Conservation (phyloP, 352 stramenopile genomes). For the Thalassiosira delicatula region DNA sequence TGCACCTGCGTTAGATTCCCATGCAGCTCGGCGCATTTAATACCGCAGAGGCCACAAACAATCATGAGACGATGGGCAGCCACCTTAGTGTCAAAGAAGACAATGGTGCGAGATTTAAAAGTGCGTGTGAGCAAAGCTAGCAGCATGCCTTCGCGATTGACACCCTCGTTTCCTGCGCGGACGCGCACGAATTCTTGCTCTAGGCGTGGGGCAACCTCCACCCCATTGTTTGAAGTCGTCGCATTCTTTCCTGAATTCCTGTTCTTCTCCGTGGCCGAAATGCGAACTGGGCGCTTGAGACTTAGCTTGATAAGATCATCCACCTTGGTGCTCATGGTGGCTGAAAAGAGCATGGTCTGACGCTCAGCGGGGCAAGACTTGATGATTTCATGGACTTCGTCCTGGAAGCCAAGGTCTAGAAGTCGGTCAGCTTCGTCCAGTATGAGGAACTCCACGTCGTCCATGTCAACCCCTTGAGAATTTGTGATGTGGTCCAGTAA, state of each 20-base stretch:
- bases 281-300: conserved; percentile 94
- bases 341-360: conserved; percentile 99
- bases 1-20: conserved; percentile 93
- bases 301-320: conserved; percentile 96
- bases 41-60: conserved; percentile 85
- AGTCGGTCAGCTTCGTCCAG: conserved; percentile 94
- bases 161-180: conserved; percentile 83
- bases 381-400: conserved; percentile 96
- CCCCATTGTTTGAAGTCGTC: conserved; percentile 34
- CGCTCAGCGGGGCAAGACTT: conserved; percentile 92
- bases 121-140: conserved; percentile 94
- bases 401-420: conserved; percentile 97
- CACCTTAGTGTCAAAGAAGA: conserved; percentile 97
- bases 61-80: background rate
- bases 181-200: conserved; percentile 99
- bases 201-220: conserved; percentile 93
- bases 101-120: conserved; percentile 91
- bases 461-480: conserved; percentile 93
- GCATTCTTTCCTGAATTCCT: conserved; percentile 29
- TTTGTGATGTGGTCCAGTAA: conserved; percentile 98
- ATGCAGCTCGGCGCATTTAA: conserved; percentile 91
- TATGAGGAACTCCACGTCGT: conserved; percentile 97
- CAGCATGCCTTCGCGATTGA: conserved; percentile 94
- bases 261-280: conserved; percentile 89
- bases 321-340: conserved; percentile 97